A percentile compares a stretch with the other conserved stretches of the same genome.
phyloP scores from a whole-genome alignment of 2,329 filamentous ascomycete genomes.

The Diaporthe sp. region DNA sequence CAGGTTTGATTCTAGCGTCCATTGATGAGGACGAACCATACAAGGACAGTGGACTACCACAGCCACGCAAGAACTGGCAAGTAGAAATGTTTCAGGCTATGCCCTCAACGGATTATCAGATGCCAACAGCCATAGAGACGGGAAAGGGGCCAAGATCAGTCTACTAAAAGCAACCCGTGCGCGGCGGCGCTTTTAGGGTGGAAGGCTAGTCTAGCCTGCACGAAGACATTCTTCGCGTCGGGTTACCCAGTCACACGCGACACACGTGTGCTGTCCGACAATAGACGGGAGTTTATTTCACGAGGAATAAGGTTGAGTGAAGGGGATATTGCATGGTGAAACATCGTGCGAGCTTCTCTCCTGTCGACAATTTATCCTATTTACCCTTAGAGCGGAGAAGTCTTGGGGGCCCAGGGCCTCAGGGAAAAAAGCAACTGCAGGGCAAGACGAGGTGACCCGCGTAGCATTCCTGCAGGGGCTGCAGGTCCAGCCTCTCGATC shows the following conservation, averaged over 20 bases:
- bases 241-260: not conserved
- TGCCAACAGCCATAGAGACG: not conserved
- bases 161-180: not conserved
- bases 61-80: too few species aligned
- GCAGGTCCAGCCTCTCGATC: not conserved
- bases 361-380: not conserved
- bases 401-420: not conserved
- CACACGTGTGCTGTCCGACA: not conserved
- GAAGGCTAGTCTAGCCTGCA: not conserved
- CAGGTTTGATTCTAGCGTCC: not conserved
- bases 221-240: not conserved
- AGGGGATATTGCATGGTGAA: not conserved
- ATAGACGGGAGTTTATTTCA: slow-evolving; percentile 2
- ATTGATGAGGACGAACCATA: not conserved
- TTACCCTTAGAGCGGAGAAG: not conserved
- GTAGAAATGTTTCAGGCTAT: not conserved
- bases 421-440: not conserved
- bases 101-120: not conserved
- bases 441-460: not conserved
- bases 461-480: not conserved
- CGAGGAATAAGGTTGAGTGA: not conserved
- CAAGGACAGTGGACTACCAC: not conserved
- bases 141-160: not conserved
- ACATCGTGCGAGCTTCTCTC: not conserved
- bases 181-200: not conserved